A percentile compares a stretch with the other conserved stretches of the same genome.
These are phyloP conservation scores for Silene latifolia DNA, from an alignment of 148 eudicot genomes.

Conservation along the genomic window DNA sequence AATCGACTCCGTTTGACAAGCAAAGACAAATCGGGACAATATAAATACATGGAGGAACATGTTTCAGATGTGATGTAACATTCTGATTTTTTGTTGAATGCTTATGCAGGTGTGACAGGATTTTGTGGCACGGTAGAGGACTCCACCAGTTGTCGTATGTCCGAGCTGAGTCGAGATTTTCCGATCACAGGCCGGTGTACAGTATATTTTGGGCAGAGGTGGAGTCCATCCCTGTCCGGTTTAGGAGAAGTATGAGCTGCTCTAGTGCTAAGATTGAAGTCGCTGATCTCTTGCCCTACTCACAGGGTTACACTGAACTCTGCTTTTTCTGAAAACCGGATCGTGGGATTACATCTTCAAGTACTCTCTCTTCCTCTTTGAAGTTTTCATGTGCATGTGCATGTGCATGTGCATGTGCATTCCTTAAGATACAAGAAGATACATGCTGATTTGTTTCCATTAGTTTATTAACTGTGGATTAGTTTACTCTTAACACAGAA, in stretches of 20 bases:
- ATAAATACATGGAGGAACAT: no score
- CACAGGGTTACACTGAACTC: constrained; percentile 84
- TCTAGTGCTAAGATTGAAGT: constrained; percentile 71
- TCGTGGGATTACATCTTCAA: constrained; percentile 5
- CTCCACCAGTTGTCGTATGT: constrained; percentile 83
- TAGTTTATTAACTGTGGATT: constrained; percentile 6
- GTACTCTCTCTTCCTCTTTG: constrained; percentile 26
- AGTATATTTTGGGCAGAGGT: constrained; percentile 88
- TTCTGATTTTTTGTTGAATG: neutral
- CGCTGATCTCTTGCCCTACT: constrained; percentile 77
- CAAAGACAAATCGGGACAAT: no score
- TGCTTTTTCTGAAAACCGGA: constrained; percentile 59
- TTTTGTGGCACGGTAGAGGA: constrained; percentile 80
- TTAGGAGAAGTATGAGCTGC: constrained; percentile 64
- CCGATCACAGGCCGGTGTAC: constrained; percentile 88
- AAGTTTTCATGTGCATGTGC: neutral
- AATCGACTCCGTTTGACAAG: no score
- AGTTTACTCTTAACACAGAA: constrained; percentile 19
- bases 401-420: constrained; percentile 7
- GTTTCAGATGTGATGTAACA: neutral
- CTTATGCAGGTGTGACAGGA: constrained; percentile 72
- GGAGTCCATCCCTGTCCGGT: constrained; percentile 61
- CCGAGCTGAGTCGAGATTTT: constrained; percentile 85
- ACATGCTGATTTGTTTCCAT: constrained; percentile 2
- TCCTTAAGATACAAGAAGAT: neutral